Evolutionary conservation across 2,329 filamentous ascomycete species (phyloP).

Genomic region (Ceratocystiopsis sp.): DNA sequence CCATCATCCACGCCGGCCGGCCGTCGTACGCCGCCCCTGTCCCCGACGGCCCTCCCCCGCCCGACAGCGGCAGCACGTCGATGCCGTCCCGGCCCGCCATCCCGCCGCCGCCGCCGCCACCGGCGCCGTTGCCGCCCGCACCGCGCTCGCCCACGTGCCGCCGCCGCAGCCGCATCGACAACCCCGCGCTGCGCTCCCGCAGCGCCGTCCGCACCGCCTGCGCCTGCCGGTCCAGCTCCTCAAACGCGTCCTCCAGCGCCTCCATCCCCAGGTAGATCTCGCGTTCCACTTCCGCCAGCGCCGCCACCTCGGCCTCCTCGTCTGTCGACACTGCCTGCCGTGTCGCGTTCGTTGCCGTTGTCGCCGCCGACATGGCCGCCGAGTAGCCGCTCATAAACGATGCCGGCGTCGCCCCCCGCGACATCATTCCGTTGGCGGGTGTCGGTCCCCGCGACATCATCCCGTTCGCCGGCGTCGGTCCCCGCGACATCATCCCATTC

Average conservation of each 20-base stretch:
- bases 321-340: conserved; percentile 64
- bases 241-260: conserved; percentile 81
- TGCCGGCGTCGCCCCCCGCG: conserved; percentile 36
- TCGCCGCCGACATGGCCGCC: conserved; percentile 30
- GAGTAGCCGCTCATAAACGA: conserved; percentile 19
- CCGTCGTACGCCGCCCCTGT: conserved; percentile 19
- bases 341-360: conserved; percentile 28
- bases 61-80: conserved; percentile 34
- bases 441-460: conserved; percentile 19
- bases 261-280: conserved; percentile 95
- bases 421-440: conserved; percentile 18
- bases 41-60: conserved; percentile 15
- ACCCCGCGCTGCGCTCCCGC: conserved; percentile 64
- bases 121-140: too few species aligned
- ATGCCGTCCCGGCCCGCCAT: conserved; percentile 24
- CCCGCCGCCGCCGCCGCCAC: conserved; percentile 11
- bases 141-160: conserved; percentile 19
- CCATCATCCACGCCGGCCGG: conserved; percentile 26
- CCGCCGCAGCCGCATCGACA: conserved; percentile 47
- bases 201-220: conserved; percentile 64
- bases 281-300: conserved; percentile 77
- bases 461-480: conserved; percentile 7
- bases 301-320: conserved; percentile 83
- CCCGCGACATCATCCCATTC: conserved; percentile 14
- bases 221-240: conserved; percentile 72